These are phyloP conservation scores for Eimeria acervulina DNA, from an alignment of 169 alveolate species.

Conservation along the genomic window DNA sequence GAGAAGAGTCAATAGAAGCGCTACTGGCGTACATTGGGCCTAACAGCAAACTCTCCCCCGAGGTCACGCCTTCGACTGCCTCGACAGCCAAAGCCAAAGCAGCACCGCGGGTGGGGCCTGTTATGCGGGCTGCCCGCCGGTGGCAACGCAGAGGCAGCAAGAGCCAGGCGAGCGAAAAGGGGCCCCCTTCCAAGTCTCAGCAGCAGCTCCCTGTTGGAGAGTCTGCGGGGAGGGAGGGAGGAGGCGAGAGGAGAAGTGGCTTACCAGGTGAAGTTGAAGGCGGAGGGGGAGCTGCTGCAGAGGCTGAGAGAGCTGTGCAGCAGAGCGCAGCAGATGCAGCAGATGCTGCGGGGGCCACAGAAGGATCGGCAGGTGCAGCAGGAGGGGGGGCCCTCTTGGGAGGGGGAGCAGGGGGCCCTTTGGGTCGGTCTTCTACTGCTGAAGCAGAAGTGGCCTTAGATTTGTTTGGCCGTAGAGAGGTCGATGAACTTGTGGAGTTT, in stretches of 20 bases:
- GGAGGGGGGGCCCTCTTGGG: background rate
- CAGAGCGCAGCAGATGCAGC: background rate
- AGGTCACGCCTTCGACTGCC: background rate
- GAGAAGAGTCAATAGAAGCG: background rate
- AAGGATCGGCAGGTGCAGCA: background rate
- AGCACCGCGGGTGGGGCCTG: background rate
- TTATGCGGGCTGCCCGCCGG: background rate
- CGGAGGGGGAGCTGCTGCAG: background rate
- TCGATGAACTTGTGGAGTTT: slow-evolving; percentile 42
- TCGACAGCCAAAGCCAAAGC: background rate
- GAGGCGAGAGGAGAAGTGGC: background rate
- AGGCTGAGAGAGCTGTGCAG: background rate
- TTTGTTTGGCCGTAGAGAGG: slow-evolving; percentile 65
- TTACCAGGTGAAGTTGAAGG: background rate
- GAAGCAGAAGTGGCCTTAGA: slow-evolving; percentile 44
- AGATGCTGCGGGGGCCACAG: background rate
- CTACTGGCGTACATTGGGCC: slow-evolving; percentile 1
- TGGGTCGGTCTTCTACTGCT: background rate
- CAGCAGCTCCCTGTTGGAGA: background rate
- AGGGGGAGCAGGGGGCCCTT: background rate
- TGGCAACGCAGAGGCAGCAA: slow-evolving; percentile 38
- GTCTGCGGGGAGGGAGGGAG: background rate
- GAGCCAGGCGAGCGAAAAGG: background rate
- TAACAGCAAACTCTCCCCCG: background rate
- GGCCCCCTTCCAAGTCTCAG: background rate